Base-by-base conservation (phyloP, 2,329 filamentous ascomycete species). In the Tolypocladium album region DNA sequence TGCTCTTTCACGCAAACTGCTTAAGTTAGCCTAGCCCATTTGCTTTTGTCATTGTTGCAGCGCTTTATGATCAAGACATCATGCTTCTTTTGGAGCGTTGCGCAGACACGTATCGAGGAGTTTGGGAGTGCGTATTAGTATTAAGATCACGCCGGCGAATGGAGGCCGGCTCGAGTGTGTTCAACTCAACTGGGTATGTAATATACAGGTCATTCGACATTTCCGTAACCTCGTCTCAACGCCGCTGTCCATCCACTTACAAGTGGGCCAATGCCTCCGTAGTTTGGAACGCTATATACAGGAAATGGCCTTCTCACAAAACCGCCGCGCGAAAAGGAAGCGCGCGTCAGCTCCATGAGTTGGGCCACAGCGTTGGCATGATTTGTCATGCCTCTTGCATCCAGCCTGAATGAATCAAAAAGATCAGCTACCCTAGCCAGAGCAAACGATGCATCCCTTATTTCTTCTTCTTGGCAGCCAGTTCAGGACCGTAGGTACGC, bases 401-500 rank as follows among this genome's bases (percentile, higher is more conserved):
- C 1, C 9, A 31, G 8, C 2, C 20, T 13, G 17, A 22, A 13
- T 12, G 4, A 7, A 22, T 15, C 31, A 20, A 9, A 24, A 4
- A 22, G 11, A 22, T 5, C 4, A 22, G 43, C 15, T 38, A 17
- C 12, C 36, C 15, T 3, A n/a, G 42, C 17, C 11, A 36, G 50
- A 22, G 9, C 27, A 12, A n/a, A 4, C 34, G 17, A 11, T 22
- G 42, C 27, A 5, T 38, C 22, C 13, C 39, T 50, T 59, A 64
- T 31, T 64, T 62, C 11, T 27, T 50, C 50, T 64, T 64, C 58
- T 83, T 83, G 36, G 69, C 65, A 56, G 72, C 70, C 4, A 68
- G 61, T 22, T 72, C 70, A 17, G 66, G 61, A 3, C 62, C 64
- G 66, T 83, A 83, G 8, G 72, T 75, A 52, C 81, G 78, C 64